phyloP scores from a whole-genome alignment of 2,329 filamentous ascomycete species.

The Paecilomyces dactylethromorphus region DNA sequence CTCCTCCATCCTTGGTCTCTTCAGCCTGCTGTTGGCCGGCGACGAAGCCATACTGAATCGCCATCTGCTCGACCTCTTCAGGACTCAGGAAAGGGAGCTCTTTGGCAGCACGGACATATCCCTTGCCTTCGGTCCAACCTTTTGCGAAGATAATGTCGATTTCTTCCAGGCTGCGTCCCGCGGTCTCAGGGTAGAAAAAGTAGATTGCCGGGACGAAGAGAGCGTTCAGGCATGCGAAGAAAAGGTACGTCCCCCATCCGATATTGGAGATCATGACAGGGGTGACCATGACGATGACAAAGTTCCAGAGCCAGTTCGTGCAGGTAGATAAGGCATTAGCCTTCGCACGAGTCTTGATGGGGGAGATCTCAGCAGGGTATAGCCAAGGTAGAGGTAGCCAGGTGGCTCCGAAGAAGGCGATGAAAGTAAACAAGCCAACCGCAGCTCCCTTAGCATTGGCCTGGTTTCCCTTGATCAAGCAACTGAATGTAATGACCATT shows the following conservation, averaged over 20 bases:
- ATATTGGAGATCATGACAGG: constrained; percentile 22
- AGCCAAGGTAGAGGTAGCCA: constrained; percentile 56
- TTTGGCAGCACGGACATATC: constrained; percentile 14
- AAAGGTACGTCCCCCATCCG: constrained; percentile 25
- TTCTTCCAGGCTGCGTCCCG: constrained; percentile 22
- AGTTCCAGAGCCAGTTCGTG: constrained; percentile 48
- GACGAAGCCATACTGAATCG: constrained; percentile 10
- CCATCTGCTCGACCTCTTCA: constrained; percentile 11
- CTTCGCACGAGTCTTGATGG: constrained; percentile 47
- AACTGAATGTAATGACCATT: constrained; percentile 17
- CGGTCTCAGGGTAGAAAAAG: constrained; percentile 27
- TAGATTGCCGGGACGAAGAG: constrained; percentile 19
- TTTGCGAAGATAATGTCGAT: constrained; percentile 23
- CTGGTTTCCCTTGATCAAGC: constrained; percentile 10
- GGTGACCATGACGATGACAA: constrained; percentile 29
- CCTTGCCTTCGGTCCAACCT: constrained; percentile 7
- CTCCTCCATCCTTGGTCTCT: neutral
- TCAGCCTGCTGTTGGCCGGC: neutral
- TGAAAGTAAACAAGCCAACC: constrained; percentile 54
- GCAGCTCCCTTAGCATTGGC: constrained; percentile 15
- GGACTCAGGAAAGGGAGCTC: constrained; percentile 13
- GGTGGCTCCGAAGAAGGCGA: constrained; percentile 58
- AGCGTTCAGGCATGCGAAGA: constrained; percentile 21
- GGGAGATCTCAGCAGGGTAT: constrained; percentile 42
- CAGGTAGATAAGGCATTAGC: constrained; percentile 45